phyloP scores from a whole-genome alignment of 257 asterid species.

The Rubia yunnanensis region DNA sequence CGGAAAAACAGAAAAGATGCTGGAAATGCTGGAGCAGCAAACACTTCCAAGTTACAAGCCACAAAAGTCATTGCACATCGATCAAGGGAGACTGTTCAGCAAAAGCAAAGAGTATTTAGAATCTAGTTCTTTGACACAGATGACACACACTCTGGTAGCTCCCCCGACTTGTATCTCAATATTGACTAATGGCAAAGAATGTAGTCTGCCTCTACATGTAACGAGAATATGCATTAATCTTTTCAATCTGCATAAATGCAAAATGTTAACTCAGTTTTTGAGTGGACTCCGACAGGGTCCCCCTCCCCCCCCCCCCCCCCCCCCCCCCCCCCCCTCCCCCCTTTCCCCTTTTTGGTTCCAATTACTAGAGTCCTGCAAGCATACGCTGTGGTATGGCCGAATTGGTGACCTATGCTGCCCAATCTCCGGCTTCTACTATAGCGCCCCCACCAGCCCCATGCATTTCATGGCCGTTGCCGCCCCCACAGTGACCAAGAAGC shows the following conservation, averaged over 20 bases:
- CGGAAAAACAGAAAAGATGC: slow-evolving; percentile 49
- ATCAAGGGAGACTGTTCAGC: slow-evolving; percentile 45
- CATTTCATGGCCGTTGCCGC: no score
- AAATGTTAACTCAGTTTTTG: no score
- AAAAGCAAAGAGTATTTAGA: slow-evolving; percentile 21
- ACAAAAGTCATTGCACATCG: slow-evolving; percentile 34
- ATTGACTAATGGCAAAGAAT: slow-evolving; percentile 27
- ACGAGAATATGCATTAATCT: not conserved
- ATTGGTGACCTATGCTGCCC: no score
- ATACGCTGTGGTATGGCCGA: not conserved
- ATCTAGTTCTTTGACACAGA: slow-evolving; percentile 24
- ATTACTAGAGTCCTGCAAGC: not conserved
- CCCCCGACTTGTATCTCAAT: slow-evolving; percentile 36
- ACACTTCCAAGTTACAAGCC: slow-evolving; percentile 36
- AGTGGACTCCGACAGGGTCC: no score
- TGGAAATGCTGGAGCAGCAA: slow-evolving; percentile 46
- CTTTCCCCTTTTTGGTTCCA: not conserved
- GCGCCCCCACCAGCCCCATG: no score
- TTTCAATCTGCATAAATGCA: not conserved
- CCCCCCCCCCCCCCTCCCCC: no score
- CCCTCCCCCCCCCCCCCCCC: no score
- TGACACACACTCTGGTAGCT: slow-evolving; percentile 16
- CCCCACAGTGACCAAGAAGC: no score
- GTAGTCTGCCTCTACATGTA: not conserved
- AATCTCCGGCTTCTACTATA: no score